phyloP scores from a whole-genome alignment of 1,284 basidiomycete genomes.

The Coniophora puteana region DNA sequence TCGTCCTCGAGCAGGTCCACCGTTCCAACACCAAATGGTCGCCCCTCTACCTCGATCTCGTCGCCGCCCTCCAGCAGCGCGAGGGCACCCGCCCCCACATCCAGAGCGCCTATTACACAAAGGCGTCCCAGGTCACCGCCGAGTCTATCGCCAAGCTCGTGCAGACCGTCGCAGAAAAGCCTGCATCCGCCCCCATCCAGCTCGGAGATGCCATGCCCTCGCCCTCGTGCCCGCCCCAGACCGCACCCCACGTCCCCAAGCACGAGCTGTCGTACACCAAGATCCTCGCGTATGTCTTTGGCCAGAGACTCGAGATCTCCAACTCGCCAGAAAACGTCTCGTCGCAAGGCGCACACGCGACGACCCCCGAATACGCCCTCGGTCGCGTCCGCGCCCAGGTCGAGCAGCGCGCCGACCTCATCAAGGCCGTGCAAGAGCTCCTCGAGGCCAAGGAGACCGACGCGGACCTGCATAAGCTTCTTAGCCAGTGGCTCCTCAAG shows the following conservation, averaged over 20 bases:
- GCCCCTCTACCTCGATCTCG: conserved; percentile 82
- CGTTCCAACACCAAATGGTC: conserved; percentile 85
- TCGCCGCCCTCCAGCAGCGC: conserved; percentile 67
- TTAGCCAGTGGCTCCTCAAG: conserved; percentile 75
- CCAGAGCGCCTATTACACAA: conserved; percentile 60
- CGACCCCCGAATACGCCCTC: conserved; percentile 90
- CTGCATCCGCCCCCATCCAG: conserved; percentile 39
- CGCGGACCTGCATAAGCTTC: conserved; percentile 63
- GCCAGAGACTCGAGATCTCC: conserved; percentile 78
- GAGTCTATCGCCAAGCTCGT: conserved; percentile 48
- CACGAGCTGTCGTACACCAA: conserved; percentile 93
- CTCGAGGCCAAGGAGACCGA: conserved; percentile 47
- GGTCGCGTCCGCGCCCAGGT: conserved; percentile 86
- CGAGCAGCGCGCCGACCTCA: conserved; percentile 64
- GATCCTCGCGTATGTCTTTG: conserved; percentile 83
- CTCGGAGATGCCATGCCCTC: conserved; percentile 36
- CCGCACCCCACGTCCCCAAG: conserved; percentile 67
- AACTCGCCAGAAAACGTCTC: conserved; percentile 79
- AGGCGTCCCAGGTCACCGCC: conserved; percentile 38
- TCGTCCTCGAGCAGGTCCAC: conserved; percentile 83
- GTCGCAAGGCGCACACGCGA: conserved; percentile 69
- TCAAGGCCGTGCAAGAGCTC: conserved; percentile 58
- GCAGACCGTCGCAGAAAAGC: conserved; percentile 30
- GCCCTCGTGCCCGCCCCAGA: conserved; percentile 15
- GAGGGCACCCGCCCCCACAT: conserved; percentile 49